These are phyloP conservation scores for Beta lomatogona DNA, from an alignment of 179 eudicot genomes.

Conservation along the genomic window DNA sequence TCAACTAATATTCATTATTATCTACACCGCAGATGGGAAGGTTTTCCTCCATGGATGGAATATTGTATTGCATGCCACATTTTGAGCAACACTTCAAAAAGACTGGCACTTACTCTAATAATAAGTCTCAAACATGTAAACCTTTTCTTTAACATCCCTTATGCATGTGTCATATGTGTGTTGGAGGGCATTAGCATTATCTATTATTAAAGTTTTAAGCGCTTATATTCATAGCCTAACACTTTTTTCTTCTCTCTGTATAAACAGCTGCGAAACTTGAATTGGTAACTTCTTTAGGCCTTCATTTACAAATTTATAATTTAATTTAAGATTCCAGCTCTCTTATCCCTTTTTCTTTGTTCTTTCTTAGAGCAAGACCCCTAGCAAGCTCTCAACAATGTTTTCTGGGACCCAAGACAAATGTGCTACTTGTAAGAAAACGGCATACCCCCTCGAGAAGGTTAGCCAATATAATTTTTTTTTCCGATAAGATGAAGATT, in stretches of 20 bases:
- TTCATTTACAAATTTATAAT: neutral
- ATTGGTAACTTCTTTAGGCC: conserved; percentile 19
- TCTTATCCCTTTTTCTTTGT: neutral
- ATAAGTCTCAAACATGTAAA: conserved; percentile 45
- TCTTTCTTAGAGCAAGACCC: conserved; percentile 40
- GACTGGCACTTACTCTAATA: conserved; percentile 37
- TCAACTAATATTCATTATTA: neutral
- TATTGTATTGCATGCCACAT: conserved; percentile 77
- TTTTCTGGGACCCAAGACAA: conserved; percentile 91
- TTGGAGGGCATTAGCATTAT: neutral
- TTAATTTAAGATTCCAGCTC: no score
- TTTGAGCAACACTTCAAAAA: conserved; percentile 78
- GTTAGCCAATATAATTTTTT: conserved; percentile 22
- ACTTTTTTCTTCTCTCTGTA: neutral
- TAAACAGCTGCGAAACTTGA: conserved; percentile 25
- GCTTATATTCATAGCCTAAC: neutral
- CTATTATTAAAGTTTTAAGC: neutral
- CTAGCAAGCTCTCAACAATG: conserved; percentile 70
- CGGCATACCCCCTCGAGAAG: conserved; percentile 88
- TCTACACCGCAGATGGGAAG: conserved; percentile 47
- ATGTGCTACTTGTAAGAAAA: conserved; percentile 73
- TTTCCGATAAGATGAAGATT: no score
- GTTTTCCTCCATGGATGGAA: conserved; percentile 60
- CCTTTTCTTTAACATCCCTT: neutral
- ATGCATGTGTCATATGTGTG: no score